Evolutionary conservation across 75 land plant species (phyloP).

Genomic region (Pinus albicaulis): DNA sequence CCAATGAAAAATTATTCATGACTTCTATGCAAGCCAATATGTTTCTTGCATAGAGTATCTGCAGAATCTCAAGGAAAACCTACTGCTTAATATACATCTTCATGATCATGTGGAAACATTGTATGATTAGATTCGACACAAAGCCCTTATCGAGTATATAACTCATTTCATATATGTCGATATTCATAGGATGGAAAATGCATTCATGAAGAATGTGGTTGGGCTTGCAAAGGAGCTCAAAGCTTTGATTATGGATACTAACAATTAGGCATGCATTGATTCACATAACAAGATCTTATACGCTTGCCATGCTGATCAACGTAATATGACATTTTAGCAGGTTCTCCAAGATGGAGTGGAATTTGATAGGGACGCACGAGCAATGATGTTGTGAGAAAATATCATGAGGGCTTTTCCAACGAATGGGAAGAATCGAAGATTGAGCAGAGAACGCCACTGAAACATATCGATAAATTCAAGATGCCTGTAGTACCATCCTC

Average conservation of each 20-base stretch:
- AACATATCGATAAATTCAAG: too few relatives aligned
- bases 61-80: constrained; percentile 80
- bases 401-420: too few relatives aligned
- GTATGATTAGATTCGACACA: constrained; percentile 84
- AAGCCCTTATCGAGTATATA: constrained; percentile 94
- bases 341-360: too few relatives aligned
- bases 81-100: constrained; percentile 88
- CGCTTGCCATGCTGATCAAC: constrained; percentile 94
- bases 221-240: constrained; percentile 94
- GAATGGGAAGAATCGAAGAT: too few relatives aligned
- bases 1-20: too few relatives aligned
- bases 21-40: too few relatives aligned
- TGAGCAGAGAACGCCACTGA: too few relatives aligned
- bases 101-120: constrained; percentile 91
- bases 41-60: too few relatives aligned
- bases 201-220: constrained; percentile 80
- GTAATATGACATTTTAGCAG: too few relatives aligned
- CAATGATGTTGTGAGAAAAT: too few relatives aligned
- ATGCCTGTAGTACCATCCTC: too few relatives aligned
- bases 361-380: too few relatives aligned
- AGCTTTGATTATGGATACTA: constrained; percentile 85
- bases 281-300: constrained; percentile 90
- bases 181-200: constrained; percentile 88
- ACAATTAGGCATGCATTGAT: constrained; percentile 81
- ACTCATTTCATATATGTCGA: constrained; percentile 93